A percentile compares a stretch with the other conserved stretches of the same genome.
Evolutionary conservation across 2,329 filamentous ascomycete species (phyloP).

Genomic region (Alternaria conjuncta): DNA sequence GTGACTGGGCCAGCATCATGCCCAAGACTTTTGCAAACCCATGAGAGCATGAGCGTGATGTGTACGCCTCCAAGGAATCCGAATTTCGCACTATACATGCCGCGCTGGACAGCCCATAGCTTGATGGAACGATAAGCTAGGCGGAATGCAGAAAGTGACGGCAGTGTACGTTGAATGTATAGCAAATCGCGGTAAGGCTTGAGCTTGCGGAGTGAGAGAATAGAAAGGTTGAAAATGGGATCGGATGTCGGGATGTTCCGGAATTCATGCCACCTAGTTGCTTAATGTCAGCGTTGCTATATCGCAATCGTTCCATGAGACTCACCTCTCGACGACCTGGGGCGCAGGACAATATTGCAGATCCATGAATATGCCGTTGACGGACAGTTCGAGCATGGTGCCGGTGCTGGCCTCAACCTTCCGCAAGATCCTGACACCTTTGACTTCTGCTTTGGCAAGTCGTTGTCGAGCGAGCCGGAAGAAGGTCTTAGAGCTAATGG

Average conservation of each 20-base stretch:
- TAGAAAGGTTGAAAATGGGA: constrained; percentile 62
- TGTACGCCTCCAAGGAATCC: constrained; percentile 71
- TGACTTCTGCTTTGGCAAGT: constrained; percentile 55
- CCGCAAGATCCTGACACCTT: constrained; percentile 60
- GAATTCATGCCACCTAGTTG: constrained; percentile 47
- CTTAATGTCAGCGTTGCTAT: constrained; percentile 7
- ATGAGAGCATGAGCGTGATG: constrained; percentile 66
- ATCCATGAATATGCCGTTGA: constrained; percentile 66
- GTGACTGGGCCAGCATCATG: constrained; percentile 45
- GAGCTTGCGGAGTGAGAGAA: constrained; percentile 65
- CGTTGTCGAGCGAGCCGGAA: constrained; percentile 65
- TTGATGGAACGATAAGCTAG: constrained; percentile 66
- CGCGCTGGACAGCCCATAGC: constrained; percentile 66
- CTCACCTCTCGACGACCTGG: constrained; percentile 59
- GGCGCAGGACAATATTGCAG: constrained; percentile 70
- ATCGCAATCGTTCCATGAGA: background rate
- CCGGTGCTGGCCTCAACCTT: constrained; percentile 65
- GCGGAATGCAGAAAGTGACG: constrained; percentile 64
- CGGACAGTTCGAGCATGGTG: constrained; percentile 68
- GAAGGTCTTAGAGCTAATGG: constrained; percentile 66
- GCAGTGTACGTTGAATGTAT: constrained; percentile 66
- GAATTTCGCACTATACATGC: constrained; percentile 69
- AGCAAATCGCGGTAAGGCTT: constrained; percentile 69
- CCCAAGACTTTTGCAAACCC: constrained; percentile 61
- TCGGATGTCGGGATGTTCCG: constrained; percentile 57